phyloP scores from a whole-genome alignment of 2,329 filamentous ascomycete species.

The Botrytis fabae region DNA sequence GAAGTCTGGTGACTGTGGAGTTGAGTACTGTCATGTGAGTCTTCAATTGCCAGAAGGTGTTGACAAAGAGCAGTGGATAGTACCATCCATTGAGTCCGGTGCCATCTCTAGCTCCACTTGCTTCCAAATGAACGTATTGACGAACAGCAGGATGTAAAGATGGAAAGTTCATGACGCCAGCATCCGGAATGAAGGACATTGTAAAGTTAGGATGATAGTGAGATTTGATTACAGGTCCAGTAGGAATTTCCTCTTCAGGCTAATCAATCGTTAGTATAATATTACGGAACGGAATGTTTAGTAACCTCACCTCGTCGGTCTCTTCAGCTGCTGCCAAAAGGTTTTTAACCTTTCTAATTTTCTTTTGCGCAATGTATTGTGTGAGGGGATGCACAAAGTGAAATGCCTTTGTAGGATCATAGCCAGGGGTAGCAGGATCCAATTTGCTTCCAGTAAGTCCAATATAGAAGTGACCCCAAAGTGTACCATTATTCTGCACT shows the following conservation, averaged over 20 bases:
- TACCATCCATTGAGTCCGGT: slow-evolving; percentile 93
- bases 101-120: slow-evolving; percentile 76
- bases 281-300: slow-evolving; percentile 34
- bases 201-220: slow-evolving; percentile 97
- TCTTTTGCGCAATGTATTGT: slow-evolving; percentile 89
- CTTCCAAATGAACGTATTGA: slow-evolving; percentile 77
- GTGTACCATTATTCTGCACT: slow-evolving; percentile 88
- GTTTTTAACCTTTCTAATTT: slow-evolving; percentile 82
- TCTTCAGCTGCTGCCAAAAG: slow-evolving; percentile 61
- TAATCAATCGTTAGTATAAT: slow-evolving; percentile 49
- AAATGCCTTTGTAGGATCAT: slow-evolving; percentile 74
- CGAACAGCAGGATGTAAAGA: slow-evolving; percentile 71
- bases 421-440: slow-evolving; percentile 72
- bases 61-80: slow-evolving; percentile 84
- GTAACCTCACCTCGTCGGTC: slow-evolving; percentile 48
- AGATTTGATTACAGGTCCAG: slow-evolving; percentile 71
- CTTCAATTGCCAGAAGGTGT: slow-evolving; percentile 96
- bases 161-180: slow-evolving; percentile 67
- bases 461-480: slow-evolving; percentile 94
- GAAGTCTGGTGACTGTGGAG: slow-evolving; percentile 78
- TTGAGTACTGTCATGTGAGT: slow-evolving; percentile 91
- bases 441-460: slow-evolving; percentile 72
- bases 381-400: slow-evolving; percentile 85
- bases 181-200: slow-evolving; percentile 79
- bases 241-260: slow-evolving; percentile 50